Percentiles rank a stretch among this genome's conserved stretches.
phyloP scores from a whole-genome alignment of 2,329 filamentous ascomycete species.

The Hypomyces perniciosus region DNA sequence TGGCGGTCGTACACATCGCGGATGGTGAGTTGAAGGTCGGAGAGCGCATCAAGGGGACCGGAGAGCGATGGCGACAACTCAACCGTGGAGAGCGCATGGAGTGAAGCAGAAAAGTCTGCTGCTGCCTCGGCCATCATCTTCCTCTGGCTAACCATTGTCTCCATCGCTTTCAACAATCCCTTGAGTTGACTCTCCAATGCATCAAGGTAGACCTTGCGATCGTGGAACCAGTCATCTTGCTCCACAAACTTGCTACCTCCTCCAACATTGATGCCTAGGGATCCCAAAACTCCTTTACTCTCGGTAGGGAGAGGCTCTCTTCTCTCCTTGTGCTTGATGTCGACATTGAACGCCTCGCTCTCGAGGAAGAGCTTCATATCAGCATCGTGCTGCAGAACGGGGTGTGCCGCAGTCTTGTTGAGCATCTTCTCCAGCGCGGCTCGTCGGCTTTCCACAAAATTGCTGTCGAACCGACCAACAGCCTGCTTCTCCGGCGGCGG shows the following conservation, averaged over 20 bases:
- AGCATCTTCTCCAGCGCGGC: slow-evolving; percentile 95
- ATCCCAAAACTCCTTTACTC: slow-evolving; percentile 89
- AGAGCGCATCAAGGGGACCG: slow-evolving; percentile 81
- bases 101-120: slow-evolving; percentile 83
- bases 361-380: slow-evolving; percentile 96
- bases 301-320: slow-evolving; percentile 80
- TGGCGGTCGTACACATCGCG: slow-evolving; percentile 93
- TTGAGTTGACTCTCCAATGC: slow-evolving; percentile 88
- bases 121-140: slow-evolving; percentile 92
- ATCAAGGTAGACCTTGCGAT: slow-evolving; percentile 90
- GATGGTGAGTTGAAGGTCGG: slow-evolving; percentile 89
- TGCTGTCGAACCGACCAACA: slow-evolving; percentile 89
- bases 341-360: slow-evolving; percentile 90
- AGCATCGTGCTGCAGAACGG: slow-evolving; percentile 83
- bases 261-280: slow-evolving; percentile 72
- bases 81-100: slow-evolving; percentile 88
- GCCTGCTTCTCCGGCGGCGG: slow-evolving; percentile 97
- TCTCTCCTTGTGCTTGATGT: slow-evolving; percentile 96
- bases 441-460: slow-evolving; percentile 90
- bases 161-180: slow-evolving; percentile 85
- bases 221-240: slow-evolving; percentile 99
- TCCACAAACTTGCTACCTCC: slow-evolving; percentile 86
- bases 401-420: slow-evolving; percentile 88
- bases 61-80: slow-evolving; percentile 87
- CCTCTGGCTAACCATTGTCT: slow-evolving; percentile 83